phyloP scores from a whole-genome alignment of 371 early-diverging fungal genomes.

The Gilbertella persicaria region DNA sequence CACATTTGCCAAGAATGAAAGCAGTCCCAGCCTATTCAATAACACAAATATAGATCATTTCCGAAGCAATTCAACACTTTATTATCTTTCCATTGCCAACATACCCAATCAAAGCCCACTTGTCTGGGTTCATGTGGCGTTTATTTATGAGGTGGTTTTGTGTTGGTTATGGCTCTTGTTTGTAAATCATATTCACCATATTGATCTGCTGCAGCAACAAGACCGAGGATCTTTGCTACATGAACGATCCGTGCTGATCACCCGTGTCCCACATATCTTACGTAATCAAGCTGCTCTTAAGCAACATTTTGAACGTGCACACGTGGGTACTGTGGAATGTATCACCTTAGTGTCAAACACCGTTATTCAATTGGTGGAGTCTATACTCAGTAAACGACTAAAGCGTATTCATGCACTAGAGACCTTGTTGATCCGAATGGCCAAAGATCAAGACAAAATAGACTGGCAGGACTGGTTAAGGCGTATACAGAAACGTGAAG shows the following conservation, averaged over 20 bases:
- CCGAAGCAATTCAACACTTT: slow-evolving; percentile 41
- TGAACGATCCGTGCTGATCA: slow-evolving; percentile 31
- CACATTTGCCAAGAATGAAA: slow-evolving; percentile 16
- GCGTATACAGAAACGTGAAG: background rate
- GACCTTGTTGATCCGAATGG: slow-evolving; percentile 27
- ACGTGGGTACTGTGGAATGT: slow-evolving; percentile 42
- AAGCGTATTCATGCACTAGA: slow-evolving; percentile 32
- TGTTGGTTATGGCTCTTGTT: slow-evolving; percentile 54
- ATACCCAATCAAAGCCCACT: slow-evolving; percentile 31
- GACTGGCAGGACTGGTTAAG: slow-evolving; percentile 6
- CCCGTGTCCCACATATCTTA: slow-evolving; percentile 39
- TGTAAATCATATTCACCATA: slow-evolving; percentile 49
- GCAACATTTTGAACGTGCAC: slow-evolving; percentile 35
- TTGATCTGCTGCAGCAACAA: slow-evolving; percentile 30
- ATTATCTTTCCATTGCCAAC: slow-evolving; percentile 46
- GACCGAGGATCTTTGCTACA: background rate
- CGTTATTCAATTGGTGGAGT: slow-evolving; percentile 18
- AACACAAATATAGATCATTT: slow-evolving; percentile 21
- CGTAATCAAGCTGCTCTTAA: slow-evolving; percentile 37
- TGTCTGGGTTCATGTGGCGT: slow-evolving; percentile 48
- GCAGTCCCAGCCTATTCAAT: background rate
- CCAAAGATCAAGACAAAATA: background rate
- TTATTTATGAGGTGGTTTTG: slow-evolving; percentile 35
- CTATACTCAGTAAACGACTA: slow-evolving; percentile 17
- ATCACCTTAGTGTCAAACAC: slow-evolving; percentile 39